Percentiles rank a stretch among this genome's conserved stretches.
Conservation (phyloP, 2,329 filamentous ascomycete species). For the Xylariales sp. region DNA sequence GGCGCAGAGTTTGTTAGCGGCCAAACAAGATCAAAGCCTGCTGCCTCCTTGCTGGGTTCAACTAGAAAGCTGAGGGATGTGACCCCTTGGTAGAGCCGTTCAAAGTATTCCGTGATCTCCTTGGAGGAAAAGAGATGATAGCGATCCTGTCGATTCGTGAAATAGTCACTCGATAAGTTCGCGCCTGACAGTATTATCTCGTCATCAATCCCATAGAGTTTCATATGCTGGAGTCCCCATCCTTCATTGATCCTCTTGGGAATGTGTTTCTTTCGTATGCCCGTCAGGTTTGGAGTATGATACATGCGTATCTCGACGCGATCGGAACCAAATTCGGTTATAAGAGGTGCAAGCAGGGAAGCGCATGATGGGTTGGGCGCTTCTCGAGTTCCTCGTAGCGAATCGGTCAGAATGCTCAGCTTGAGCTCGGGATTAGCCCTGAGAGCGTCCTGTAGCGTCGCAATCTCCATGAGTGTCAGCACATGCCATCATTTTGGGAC, state of each 20-base stretch:
- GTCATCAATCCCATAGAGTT: constrained; percentile 92
- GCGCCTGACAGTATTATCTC: constrained; percentile 93
- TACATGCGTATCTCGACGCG: constrained; percentile 95
- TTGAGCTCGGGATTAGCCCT: constrained; percentile 68
- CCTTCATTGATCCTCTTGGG: constrained; percentile 94
- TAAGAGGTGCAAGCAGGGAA: constrained; percentile 78
- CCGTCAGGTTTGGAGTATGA: constrained; percentile 92
- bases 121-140: constrained; percentile 86
- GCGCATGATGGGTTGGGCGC: constrained; percentile 81
- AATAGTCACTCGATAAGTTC: constrained; percentile 90
- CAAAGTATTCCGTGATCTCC: constrained; percentile 78
- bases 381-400: constrained; percentile 85
- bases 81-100: constrained; percentile 69
- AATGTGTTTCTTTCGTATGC: constrained; percentile 74
- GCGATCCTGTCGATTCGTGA: constrained; percentile 89
- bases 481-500: constrained; percentile 6
- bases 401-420: constrained; percentile 87
- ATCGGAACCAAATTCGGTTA: constrained; percentile 75
- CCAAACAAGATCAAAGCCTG: constrained; percentile 66
- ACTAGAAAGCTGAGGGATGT: constrained; percentile 79
- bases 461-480: constrained; percentile 48
- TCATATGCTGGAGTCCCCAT: constrained; percentile 99
- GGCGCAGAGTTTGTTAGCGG: constrained; percentile 68
- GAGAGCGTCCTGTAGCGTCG: constrained; percentile 71
- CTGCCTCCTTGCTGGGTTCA: constrained; percentile 50